phyloP scores from a whole-genome alignment of 495 filamentous ascomycete genomes.

The Xeromyces bisporus region DNA sequence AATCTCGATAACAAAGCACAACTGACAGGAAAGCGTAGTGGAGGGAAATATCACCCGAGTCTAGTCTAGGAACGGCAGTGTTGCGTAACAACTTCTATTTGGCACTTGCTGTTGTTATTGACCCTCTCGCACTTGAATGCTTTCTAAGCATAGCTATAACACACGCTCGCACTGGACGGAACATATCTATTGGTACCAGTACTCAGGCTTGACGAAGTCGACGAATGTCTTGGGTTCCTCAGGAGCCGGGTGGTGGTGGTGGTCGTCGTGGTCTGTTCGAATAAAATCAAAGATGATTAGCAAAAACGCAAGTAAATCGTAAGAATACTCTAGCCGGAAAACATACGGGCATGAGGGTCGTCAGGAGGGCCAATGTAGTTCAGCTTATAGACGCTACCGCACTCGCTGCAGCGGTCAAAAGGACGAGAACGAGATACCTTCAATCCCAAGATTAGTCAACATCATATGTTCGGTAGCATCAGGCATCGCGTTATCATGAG shows the following conservation, averaged over 20 bases:
- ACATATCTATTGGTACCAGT: conserved; percentile 52
- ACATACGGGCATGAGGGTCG: conserved; percentile 40
- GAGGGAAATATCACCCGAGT: too few relatives aligned
- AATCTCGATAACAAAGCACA: too few relatives aligned
- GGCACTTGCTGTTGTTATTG: background rate
- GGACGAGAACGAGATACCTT: conserved; percentile 82
- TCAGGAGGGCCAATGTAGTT: conserved; percentile 78
- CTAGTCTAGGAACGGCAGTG: too few relatives aligned
- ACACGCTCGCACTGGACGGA: conserved; percentile 6
- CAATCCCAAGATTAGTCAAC: conserved; percentile 2
- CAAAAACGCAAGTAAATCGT: background rate
- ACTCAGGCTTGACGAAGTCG: conserved; percentile 83
- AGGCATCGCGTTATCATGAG: too few relatives aligned
- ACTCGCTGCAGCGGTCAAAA: conserved; percentile 84
- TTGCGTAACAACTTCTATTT: too few relatives aligned
- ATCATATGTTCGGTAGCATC: background rate
- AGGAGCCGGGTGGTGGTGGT: conserved; percentile 37
- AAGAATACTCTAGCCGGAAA: background rate
- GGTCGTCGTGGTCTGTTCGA: conserved; percentile 32
- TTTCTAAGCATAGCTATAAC: background rate
- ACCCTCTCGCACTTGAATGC: conserved; percentile 1
- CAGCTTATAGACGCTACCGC: conserved; percentile 90
- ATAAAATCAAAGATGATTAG: background rate
- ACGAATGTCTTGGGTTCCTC: conserved; percentile 83
- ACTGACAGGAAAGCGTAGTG: too few relatives aligned